Evolutionary conservation across 1,284 basidiomycete species (phyloP).

Genomic region (Ganoderma resinaceum): DNA sequence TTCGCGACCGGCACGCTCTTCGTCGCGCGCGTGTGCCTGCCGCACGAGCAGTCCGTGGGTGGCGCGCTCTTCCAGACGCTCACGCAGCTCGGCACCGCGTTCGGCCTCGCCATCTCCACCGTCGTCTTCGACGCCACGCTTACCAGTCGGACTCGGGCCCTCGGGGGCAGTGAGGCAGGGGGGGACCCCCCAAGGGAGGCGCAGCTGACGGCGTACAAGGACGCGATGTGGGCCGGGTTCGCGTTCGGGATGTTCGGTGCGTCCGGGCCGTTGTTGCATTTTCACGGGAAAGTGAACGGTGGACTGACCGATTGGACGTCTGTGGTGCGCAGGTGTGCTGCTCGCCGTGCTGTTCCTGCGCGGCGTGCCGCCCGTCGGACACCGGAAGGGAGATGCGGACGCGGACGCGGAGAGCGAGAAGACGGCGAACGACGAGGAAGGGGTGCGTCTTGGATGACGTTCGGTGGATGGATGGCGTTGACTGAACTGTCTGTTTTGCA

Average conservation of each 20-base stretch:
- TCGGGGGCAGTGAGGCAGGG: constrained; percentile 37
- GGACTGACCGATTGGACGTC: too few species aligned
- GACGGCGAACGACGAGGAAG: neutral
- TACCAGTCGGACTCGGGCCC: constrained; percentile 42
- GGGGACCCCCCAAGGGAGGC: constrained; percentile 47
- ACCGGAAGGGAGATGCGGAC: constrained; percentile 31
- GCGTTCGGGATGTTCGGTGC: constrained; percentile 65
- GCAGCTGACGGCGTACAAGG: constrained; percentile 59
- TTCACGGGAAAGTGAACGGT: too few species aligned
- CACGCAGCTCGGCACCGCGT: constrained; percentile 78
- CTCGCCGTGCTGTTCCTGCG: constrained; percentile 61
- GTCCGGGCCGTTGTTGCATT: constrained; percentile 16
- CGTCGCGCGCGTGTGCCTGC: constrained; percentile 73
- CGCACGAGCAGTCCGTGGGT: constrained; percentile 81
- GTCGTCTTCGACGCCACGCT: constrained; percentile 72
- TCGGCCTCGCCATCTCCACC: constrained; percentile 79
- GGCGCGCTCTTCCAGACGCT: constrained; percentile 82
- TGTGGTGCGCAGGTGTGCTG: constrained; percentile 57
- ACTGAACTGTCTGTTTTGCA: neutral
- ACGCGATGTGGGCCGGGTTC: constrained; percentile 70
- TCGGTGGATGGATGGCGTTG: neutral
- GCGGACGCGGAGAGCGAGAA: constrained; percentile 13
- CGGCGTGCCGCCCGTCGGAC: constrained; percentile 66
- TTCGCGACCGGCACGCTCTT: constrained; percentile 80
- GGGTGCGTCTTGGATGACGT: neutral